A percentile compares a stretch with the other conserved stretches of the same genome.
These are phyloP conservation scores for Saccharomyces uvarum DNA, from an alignment of 1,139 yeast species.

Conservation along the genomic window DNA sequence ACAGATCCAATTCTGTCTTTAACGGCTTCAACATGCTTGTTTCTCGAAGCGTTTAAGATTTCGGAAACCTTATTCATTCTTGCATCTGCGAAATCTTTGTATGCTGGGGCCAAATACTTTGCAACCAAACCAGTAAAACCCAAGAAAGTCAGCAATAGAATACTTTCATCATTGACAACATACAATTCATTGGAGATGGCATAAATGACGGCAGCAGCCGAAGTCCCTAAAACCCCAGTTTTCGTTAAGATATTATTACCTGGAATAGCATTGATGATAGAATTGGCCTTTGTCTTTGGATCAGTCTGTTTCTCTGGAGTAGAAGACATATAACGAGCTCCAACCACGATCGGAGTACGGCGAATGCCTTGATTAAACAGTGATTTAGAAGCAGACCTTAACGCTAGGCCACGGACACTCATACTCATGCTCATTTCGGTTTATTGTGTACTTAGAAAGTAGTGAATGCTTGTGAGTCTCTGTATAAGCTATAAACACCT, in stretches of 20 bases:
- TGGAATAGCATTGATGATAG: slow-evolving; percentile 88
- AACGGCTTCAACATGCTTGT: slow-evolving; percentile 85
- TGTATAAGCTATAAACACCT: neutral
- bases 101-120: slow-evolving; percentile 88
- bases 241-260: slow-evolving; percentile 82
- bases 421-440: neutral
- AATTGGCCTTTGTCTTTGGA: slow-evolving; percentile 85
- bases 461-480: neutral
- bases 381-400: neutral
- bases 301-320: slow-evolving; percentile 50
- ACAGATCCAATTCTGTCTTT: slow-evolving; percentile 86
- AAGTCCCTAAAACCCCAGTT: slow-evolving; percentile 91
- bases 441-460: neutral
- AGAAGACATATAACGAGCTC: slow-evolving; percentile 48
- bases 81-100: slow-evolving; percentile 90
- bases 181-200: slow-evolving; percentile 90
- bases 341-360: slow-evolving; percentile 36
- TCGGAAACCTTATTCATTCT: slow-evolving; percentile 79
- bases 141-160: slow-evolving; percentile 71
- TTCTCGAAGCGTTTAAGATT: slow-evolving; percentile 80
- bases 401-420: neutral
- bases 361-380: neutral
- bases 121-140: slow-evolving; percentile 69
- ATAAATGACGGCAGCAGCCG: slow-evolving; percentile 88
- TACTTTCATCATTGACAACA: slow-evolving; percentile 89